Evolutionary conservation across 78 protist species (phyloP).

Genomic region (Cavenderia fasciculata): DNA sequence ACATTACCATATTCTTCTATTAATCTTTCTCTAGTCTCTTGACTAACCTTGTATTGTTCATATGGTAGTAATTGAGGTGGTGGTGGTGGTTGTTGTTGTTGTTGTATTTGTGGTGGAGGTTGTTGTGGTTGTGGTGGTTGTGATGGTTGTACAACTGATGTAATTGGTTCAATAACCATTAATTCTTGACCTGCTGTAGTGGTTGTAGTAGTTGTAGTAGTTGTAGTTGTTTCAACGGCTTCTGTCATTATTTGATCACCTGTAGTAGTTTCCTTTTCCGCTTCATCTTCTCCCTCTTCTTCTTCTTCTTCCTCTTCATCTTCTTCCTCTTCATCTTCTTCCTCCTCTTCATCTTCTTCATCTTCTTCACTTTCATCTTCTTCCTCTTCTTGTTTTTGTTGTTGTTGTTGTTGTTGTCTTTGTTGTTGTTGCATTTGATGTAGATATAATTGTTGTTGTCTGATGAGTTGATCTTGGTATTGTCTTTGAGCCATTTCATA

Average conservation of each 20-base stretch:
- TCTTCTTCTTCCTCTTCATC: background rate
- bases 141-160: background rate
- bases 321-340: background rate
- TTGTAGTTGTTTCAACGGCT: background rate
- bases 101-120: background rate
- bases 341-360: constrained; percentile 1
- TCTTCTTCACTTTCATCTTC: background rate
- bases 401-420: background rate
- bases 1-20: constrained; percentile 6
- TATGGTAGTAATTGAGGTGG: background rate
- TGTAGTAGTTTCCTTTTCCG: background rate
- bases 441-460: background rate
- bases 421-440: constrained; percentile 19
- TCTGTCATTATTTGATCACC: background rate
- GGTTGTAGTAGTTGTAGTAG: background rate
- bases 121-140: background rate
- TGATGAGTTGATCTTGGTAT: background rate
- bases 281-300: background rate
- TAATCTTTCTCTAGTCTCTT: constrained; percentile 2
- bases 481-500: background rate
- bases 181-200: background rate
- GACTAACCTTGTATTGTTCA: background rate
- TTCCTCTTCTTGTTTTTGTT: constrained; percentile 38
- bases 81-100: background rate
- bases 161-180: background rate